Base-by-base conservation (phyloP, 1,284 basidiomycete species). In the Pyrrhoderma lamaoense region DNA sequence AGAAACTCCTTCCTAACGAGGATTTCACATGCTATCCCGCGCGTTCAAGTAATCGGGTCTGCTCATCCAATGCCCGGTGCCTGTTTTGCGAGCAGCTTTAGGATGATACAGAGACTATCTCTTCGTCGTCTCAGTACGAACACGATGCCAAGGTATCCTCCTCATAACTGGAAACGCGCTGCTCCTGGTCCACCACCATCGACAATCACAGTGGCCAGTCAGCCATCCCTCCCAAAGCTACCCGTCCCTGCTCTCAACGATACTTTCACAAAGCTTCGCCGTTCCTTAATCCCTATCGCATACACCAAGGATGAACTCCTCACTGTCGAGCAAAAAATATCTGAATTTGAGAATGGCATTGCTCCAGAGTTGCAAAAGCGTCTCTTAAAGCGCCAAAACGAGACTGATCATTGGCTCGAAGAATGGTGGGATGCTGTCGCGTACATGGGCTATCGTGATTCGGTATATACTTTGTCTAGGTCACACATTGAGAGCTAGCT, bases 351-450 rank as follows among this genome's bases (percentile, higher is more conserved):
- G 16, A 60, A 58, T 8, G 71, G 67, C 0, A 62, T 73, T 23
- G 86, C 76, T 0, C 71, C 67, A 3, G 66, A 73, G 59, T 70
- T 89, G 45, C 87, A 90, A 50, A 61, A 69, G 51, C 67, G 79
- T 34, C 67, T 90, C 51, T 60, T 76, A 47, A 64, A 74, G 49
- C 70, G 76, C 50, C 71, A 74, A 42, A 66, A 68, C 27, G 72
- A 74, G 54, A 74, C 66, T 38, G 65, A 70, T 44, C 84, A 89
- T 60, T 90, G 87, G 87, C 67, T 90, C 13, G 87, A 90, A 59
- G 73, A 83, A 51, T 90, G 88, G 86, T 90, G 87, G 87, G 87
- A 90, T 60, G 79, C 87, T 59, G 64, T 64, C 21, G 84, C 66
- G 1, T 90, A 90, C 59, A 67, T 88, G 49, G 72, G 76, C 3